Evolutionary conservation across 257 asterid genomes (phyloP).

Genomic region (Solanum sitiens): DNA sequence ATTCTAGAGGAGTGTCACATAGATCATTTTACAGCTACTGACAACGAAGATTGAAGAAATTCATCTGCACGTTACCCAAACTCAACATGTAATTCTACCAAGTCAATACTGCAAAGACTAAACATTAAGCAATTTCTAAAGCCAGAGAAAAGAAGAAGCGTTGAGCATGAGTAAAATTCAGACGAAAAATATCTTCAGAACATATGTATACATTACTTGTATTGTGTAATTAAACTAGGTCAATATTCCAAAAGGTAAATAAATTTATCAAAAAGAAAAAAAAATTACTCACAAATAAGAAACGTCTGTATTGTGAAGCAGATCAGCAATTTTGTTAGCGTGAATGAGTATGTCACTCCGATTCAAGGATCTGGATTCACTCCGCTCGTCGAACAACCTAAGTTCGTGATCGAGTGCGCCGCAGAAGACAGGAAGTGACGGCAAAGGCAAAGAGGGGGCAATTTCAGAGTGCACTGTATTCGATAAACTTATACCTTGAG

Average conservation of each 20-base stretch:
- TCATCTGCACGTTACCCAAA: neutral
- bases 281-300: conserved; percentile 69
- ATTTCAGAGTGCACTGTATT: conserved; percentile 85
- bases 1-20: neutral
- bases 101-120: neutral
- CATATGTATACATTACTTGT: neutral
- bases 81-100: neutral
- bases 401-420: conserved; percentile 81
- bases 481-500: conserved; percentile 68
- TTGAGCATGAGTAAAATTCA: neutral
- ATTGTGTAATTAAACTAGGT: neutral
- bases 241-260: neutral
- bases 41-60: neutral
- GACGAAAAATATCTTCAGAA: neutral
- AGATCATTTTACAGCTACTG: neutral
- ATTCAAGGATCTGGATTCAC: conserved; percentile 30
- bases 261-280: neutral
- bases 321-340: conserved; percentile 64
- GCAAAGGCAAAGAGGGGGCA: conserved; percentile 78
- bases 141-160: neutral
- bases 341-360: conserved; percentile 33
- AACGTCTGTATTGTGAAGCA: conserved; percentile 67
- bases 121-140: neutral
- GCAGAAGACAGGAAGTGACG: conserved; percentile 89
- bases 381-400: conserved; percentile 45